phyloP scores from a whole-genome alignment of 2,329 filamentous ascomycete genomes.

The Sarocladium oryzae region DNA sequence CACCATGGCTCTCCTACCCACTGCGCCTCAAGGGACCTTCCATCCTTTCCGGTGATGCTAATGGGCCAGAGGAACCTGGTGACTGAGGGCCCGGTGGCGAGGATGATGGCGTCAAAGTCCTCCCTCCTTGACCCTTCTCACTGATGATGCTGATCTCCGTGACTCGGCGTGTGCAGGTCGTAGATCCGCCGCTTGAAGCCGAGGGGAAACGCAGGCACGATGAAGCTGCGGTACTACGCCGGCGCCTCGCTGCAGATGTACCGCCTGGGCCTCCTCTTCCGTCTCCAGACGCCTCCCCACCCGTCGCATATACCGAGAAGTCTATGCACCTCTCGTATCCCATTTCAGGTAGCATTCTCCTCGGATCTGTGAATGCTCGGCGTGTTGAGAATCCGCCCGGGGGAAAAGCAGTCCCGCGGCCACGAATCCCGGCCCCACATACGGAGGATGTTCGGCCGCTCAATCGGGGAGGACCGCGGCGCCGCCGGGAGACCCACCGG shows the following conservation, averaged over 20 bases:
- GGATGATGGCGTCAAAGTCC: slow-evolving; percentile 12
- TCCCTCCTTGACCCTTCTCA: background rate
- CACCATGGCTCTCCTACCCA: slow-evolving; percentile 20
- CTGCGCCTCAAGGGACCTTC: slow-evolving; percentile 19
- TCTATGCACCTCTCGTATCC: too few species aligned
- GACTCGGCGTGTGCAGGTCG: slow-evolving; percentile 15
- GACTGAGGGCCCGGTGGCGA: slow-evolving; percentile 20
- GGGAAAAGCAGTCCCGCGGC: slow-evolving; percentile 9
- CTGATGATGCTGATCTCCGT: background rate
- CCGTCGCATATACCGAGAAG: too few species aligned
- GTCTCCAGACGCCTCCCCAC: slow-evolving; percentile 10
- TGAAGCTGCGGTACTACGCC: slow-evolving; percentile 17
- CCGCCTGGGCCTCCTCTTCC: slow-evolving; percentile 5
- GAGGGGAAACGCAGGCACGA: slow-evolving; percentile 21
- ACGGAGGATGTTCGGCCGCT: background rate
- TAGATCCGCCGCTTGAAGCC: slow-evolving; percentile 25
- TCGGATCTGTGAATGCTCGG: slow-evolving; percentile 10
- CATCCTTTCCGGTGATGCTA: slow-evolving; percentile 20
- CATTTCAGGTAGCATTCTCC: too few species aligned
- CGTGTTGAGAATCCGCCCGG: slow-evolving; percentile 10
- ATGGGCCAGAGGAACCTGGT: slow-evolving; percentile 21
- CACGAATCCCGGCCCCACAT: slow-evolving; percentile 10
- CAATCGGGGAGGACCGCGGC: background rate
- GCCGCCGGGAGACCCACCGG: background rate
- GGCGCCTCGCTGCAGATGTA: slow-evolving; percentile 13